Evolutionary conservation across 2,329 filamentous ascomycete genomes (phyloP).

Genomic region (Monosporascus sp.): DNA sequence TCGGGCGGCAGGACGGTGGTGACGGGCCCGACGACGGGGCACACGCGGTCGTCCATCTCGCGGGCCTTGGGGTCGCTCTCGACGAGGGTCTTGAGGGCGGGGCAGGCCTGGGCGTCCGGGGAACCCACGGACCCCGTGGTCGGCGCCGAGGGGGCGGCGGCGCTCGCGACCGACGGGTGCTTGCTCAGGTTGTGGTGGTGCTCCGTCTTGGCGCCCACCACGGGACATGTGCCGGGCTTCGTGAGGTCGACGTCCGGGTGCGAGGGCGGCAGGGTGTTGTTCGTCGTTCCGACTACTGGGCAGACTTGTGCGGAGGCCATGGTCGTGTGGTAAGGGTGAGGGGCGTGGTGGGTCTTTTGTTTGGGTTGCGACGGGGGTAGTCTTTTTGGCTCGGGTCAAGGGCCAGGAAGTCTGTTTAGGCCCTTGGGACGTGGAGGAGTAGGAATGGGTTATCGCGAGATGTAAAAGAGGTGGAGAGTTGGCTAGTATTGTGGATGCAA

Average conservation of each 20-base stretch:
- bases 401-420: too few species aligned
- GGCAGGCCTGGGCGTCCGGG: constrained; percentile 33
- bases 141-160: constrained; percentile 17
- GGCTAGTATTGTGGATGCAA: constrained; percentile 6
- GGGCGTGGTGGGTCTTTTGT: neutral
- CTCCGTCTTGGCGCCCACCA: constrained; percentile 37
- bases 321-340: constrained; percentile 7
- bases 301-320: constrained; percentile 30
- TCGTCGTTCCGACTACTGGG: constrained; percentile 37
- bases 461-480: neutral
- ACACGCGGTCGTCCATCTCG: constrained; percentile 37
- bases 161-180: constrained; percentile 31
- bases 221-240: constrained; percentile 35
- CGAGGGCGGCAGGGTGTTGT: constrained; percentile 33
- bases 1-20: constrained; percentile 37
- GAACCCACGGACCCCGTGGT: constrained; percentile 16
- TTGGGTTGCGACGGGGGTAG: neutral
- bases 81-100: constrained; percentile 29
- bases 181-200: constrained; percentile 35
- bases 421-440: neutral
- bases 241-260: constrained; percentile 36
- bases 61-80: constrained; percentile 31
- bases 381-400: neutral
- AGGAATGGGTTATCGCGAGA: neutral
- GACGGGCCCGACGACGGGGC: constrained; percentile 36